A percentile compares a stretch with the other conserved stretches of the same genome.
Conservation (phyloP, 257 asterid species). For the Gentiana dahurica region DNA sequence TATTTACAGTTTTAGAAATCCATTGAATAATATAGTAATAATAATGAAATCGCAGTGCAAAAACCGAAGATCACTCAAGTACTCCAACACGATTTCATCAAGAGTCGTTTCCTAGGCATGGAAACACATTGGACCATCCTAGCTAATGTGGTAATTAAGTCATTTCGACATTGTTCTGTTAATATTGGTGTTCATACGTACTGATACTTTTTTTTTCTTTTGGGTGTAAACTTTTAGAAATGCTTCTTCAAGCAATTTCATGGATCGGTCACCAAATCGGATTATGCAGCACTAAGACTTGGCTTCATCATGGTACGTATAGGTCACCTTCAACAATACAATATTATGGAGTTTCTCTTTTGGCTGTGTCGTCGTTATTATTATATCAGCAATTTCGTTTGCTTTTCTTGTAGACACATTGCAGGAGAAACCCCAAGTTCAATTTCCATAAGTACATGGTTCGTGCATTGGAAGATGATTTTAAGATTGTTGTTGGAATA, state of each 20-base stretch:
- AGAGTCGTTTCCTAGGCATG: slow-evolving; percentile 62
- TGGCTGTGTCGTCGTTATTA: too few relatives aligned
- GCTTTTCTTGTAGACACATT: slow-evolving; percentile 55
- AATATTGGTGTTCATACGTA: too few relatives aligned
- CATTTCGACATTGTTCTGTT: background rate
- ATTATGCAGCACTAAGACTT: slow-evolving; percentile 71
- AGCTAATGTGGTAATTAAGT: slow-evolving; percentile 73
- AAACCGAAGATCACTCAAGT: slow-evolving; percentile 62
- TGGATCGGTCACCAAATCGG: slow-evolving; percentile 88
- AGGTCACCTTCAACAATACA: background rate
- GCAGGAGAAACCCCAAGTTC: slow-evolving; percentile 80
- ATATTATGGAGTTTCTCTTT: background rate
- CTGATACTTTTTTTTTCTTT: too few relatives aligned
- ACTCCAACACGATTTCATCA: slow-evolving; percentile 81
- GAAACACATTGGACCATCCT: slow-evolving; percentile 42
- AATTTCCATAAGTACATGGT: slow-evolving; percentile 95
- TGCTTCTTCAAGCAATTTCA: slow-evolving; percentile 80
- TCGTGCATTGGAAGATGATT: slow-evolving; percentile 95
- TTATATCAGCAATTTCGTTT: slow-evolving; percentile 3
- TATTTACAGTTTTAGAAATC: too few relatives aligned
- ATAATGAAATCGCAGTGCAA: slow-evolving; percentile 34
- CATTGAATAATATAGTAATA: background rate
- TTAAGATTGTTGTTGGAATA: slow-evolving; percentile 87
- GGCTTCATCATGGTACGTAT: slow-evolving; percentile 79
- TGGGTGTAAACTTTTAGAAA: slow-evolving; percentile 42